Percentiles rank a stretch among this genome's conserved stretches.
Evolutionary conservation across 2,329 filamentous ascomycete genomes (phyloP).

Genomic region (Colletotrichum tabaci): DNA sequence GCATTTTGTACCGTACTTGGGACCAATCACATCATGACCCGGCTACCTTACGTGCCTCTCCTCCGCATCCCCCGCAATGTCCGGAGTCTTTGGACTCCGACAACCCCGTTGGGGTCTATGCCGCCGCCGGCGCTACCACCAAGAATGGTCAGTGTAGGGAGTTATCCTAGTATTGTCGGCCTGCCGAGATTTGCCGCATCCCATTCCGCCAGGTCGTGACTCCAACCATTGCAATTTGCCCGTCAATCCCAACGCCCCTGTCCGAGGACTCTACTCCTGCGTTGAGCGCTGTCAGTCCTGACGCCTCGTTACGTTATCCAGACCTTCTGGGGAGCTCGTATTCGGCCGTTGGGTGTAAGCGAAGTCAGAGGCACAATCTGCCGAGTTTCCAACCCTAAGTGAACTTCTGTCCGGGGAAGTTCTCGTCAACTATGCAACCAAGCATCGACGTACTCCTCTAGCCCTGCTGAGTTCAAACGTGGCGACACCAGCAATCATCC

Average conservation of each 20-base stretch:
- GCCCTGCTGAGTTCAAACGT: background rate
- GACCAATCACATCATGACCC: slow-evolving; percentile 27
- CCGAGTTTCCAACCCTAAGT: background rate
- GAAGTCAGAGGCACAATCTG: background rate
- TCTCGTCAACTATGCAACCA: background rate
- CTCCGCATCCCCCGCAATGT: slow-evolving; percentile 28
- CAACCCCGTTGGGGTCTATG: slow-evolving; percentile 23
- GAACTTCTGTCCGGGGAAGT: background rate
- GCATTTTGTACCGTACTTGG: background rate
- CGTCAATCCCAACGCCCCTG: too few relatives aligned
- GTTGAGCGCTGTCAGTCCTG: background rate
- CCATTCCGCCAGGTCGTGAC: background rate
- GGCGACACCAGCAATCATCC: too few relatives aligned
- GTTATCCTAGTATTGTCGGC: background rate
- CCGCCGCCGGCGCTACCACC: background rate
- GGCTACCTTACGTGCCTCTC: slow-evolving; percentile 13
- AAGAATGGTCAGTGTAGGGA: background rate
- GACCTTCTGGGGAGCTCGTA: background rate
- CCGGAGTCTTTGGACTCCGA: slow-evolving; percentile 23
- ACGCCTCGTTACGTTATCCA: background rate
- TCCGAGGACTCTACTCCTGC: background rate
- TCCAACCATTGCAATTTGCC: background rate
- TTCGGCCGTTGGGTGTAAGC: background rate
- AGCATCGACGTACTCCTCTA: too few relatives aligned
- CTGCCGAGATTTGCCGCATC: background rate